phyloP scores from a whole-genome alignment of 2,329 filamentous ascomycete genomes.

The Colletotrichum karsti region DNA sequence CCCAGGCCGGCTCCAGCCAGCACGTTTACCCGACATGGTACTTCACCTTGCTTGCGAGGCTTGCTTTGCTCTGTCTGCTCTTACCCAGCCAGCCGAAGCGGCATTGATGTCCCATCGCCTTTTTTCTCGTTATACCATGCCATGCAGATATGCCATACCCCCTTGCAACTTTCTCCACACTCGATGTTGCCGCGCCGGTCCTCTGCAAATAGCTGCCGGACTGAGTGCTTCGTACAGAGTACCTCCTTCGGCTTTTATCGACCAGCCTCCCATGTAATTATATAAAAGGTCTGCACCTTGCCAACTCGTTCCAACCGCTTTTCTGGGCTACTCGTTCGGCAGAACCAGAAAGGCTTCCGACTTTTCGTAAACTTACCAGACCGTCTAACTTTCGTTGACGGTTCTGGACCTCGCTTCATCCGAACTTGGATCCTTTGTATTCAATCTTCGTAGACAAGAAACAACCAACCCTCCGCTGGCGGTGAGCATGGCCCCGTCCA shows the following conservation, averaged over 20 bases:
- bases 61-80: neutral
- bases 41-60: neutral
- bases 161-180: conserved; percentile 23
- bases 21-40: neutral
- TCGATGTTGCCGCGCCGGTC: neutral
- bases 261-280: neutral
- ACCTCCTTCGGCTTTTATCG: neutral
- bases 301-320: neutral
- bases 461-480: neutral
- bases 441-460: neutral
- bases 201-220: conserved; percentile 17
- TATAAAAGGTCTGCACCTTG: conserved; percentile 12
- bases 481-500: conserved; percentile 27
- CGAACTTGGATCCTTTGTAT: neutral
- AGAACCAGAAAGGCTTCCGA: neutral
- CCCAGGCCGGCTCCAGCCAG: neutral
- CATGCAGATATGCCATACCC: conserved; percentile 7
- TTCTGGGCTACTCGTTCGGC: neutral
- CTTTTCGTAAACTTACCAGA: neutral
- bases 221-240: too few relatives aligned
- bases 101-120: conserved; percentile 26
- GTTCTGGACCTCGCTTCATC: neutral
- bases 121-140: neutral
- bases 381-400: neutral
- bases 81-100: conserved; percentile 8